These are phyloP conservation scores for Eimeria maxima DNA, from an alignment of 169 alveolate genomes.

Conservation along the genomic window DNA sequence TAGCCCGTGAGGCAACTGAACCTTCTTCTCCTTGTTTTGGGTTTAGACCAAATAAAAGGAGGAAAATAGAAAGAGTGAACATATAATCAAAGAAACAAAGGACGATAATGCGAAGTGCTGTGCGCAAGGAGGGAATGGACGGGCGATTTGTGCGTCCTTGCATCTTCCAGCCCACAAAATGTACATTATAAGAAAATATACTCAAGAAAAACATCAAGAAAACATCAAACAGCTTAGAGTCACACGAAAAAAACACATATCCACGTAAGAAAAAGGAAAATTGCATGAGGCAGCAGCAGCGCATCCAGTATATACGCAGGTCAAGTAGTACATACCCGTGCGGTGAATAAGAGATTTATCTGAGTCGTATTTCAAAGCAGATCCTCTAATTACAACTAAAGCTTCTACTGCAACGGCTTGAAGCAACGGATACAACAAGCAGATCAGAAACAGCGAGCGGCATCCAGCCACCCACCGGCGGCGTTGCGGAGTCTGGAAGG, in stretches of 20 bases:
- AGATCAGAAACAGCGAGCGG: background rate
- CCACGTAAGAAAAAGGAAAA: background rate
- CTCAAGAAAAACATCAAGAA: background rate
- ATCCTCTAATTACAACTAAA: background rate
- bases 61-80: background rate
- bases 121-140: background rate
- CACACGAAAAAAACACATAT: background rate
- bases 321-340: background rate
- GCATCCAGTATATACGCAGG: constrained; percentile 24
- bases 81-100: background rate
- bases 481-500: background rate
- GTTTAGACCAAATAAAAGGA: background rate
- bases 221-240: background rate
- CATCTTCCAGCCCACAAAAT: background rate
- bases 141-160: background rate
- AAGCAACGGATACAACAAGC: background rate
- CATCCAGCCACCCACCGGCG: constrained; percentile 9
- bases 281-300: background rate
- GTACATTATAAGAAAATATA: background rate
- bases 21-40: too few species aligned
- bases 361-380: background rate
- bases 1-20: background rate
- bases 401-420: background rate
- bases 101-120: background rate
- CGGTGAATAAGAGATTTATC: background rate